These are phyloP conservation scores for Arctium lappa DNA, from an alignment of 129 eudicot species.

Conservation along the genomic window DNA sequence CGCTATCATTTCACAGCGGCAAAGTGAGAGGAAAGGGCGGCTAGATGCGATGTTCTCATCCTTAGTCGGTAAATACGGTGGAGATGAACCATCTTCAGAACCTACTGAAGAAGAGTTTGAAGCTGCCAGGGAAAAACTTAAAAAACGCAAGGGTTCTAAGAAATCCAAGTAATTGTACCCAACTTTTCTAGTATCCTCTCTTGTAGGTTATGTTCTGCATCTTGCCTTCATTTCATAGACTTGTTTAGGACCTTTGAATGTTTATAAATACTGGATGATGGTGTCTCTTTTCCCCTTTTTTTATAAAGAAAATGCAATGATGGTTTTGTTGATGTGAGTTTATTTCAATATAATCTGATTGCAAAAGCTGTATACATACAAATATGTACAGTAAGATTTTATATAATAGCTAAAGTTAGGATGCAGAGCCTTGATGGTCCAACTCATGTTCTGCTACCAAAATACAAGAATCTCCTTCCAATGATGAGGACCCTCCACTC, in stretches of 20 bases:
- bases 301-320: not conserved
- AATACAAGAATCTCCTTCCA: constrained; percentile 92
- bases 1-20: constrained; percentile 79
- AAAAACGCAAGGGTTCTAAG: constrained; percentile 40
- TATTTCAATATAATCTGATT: constrained; percentile 11
- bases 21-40: constrained; percentile 66
- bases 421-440: constrained; percentile 85
- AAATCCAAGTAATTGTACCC: constrained; percentile 46
- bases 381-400: constrained; percentile 9
- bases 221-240: not conserved
- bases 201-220: not conserved
- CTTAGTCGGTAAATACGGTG: constrained; percentile 65
- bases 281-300: not conserved
- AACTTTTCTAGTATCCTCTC: not conserved
- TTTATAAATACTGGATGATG: not conserved
- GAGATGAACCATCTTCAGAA: constrained; percentile 44
- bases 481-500: constrained; percentile 34
- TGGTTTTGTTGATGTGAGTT: not conserved
- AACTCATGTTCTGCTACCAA: constrained; percentile 94
- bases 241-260: not conserved
- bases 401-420: constrained; percentile 32
- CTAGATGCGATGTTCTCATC: constrained; percentile 76
- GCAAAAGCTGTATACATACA: constrained; percentile 14
- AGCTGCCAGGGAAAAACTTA: constrained; percentile 67
- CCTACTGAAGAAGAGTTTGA: constrained; percentile 96